Conservation (phyloP, 768 basidiomycete genomes). For the Suillus americanus region DNA sequence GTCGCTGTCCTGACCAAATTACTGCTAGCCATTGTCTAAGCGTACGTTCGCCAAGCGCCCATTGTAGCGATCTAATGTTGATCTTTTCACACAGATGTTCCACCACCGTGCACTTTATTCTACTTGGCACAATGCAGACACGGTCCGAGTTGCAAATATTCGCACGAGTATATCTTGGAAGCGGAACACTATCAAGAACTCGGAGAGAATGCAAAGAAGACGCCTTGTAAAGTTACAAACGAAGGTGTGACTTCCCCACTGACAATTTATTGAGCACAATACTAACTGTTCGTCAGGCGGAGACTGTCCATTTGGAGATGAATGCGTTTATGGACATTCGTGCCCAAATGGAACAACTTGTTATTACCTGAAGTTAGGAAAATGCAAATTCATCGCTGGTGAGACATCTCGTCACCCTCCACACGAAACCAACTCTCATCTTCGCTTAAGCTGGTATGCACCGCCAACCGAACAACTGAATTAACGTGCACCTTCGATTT, state of each 20-base stretch:
- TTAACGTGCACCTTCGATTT: constrained; percentile 9
- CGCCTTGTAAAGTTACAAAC: constrained; percentile 59
- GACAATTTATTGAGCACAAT: constrained; percentile 4
- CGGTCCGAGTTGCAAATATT: constrained; percentile 57
- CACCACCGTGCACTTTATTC: constrained; percentile 67
- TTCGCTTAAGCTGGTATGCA: constrained; percentile 41
- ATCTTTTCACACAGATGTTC: constrained; percentile 44
- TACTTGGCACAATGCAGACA: constrained; percentile 63
- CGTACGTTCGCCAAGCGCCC: constrained; percentile 41
- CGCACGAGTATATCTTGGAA: constrained; percentile 59
- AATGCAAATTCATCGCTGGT: constrained; percentile 66
- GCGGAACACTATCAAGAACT: constrained; percentile 55
- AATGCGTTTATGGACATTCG: constrained; percentile 44
- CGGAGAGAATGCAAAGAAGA: constrained; percentile 56
- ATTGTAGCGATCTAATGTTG: not conserved
- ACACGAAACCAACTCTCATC: constrained; percentile 7
- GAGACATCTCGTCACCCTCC: constrained; percentile 22
- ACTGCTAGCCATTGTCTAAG: constrained; percentile 53
- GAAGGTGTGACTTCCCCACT: constrained; percentile 41
- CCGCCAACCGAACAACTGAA: constrained; percentile 22
- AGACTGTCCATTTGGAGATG: constrained; percentile 56
- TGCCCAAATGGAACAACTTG: constrained; percentile 51
- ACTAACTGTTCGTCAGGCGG: constrained; percentile 40
- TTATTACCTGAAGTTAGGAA: constrained; percentile 51
- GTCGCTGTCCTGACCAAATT: not conserved